Evolutionary conservation across 2,329 filamentous ascomycete genomes (phyloP).

Genomic region (Microsporum audouinii): DNA sequence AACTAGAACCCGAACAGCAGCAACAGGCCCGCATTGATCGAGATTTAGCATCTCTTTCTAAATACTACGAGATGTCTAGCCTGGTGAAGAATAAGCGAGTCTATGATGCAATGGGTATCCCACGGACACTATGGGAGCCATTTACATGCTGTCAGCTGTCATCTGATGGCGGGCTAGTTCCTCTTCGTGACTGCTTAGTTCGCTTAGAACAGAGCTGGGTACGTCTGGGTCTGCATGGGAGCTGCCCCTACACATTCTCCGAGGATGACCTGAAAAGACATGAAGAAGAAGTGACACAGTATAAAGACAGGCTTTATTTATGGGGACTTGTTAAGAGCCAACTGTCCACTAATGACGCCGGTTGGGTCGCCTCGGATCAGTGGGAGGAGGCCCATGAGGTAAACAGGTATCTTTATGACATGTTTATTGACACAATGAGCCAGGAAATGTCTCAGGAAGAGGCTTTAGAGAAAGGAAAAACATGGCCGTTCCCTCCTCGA

Average conservation of each 20-base stretch:
- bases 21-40: background rate
- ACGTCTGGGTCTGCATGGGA: background rate
- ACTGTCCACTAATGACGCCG: conserved; percentile 23
- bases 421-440: conserved; percentile 20
- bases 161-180: background rate
- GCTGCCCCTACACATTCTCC: conserved; percentile 6
- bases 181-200: background rate
- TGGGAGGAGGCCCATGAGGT: conserved; percentile 21
- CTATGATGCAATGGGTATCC: conserved; percentile 16
- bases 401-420: conserved; percentile 20
- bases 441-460: conserved; percentile 10
- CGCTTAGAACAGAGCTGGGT: background rate
- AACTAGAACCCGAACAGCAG: conserved; percentile 10
- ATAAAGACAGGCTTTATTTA: conserved; percentile 4
- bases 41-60: conserved; percentile 11
- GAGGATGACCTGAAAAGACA: conserved; percentile 19
- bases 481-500: conserved; percentile 9
- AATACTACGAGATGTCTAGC: conserved; percentile 19
- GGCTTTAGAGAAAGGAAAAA: conserved; percentile 6
- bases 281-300: background rate
- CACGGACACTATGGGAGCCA: conserved; percentile 9
- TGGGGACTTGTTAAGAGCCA: conserved; percentile 17
- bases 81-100: conserved; percentile 15
- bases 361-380: conserved; percentile 23
- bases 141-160: conserved; percentile 12